Conservation (phyloP, 495 filamentous ascomycete species). For the Geoglossum glabrum region DNA sequence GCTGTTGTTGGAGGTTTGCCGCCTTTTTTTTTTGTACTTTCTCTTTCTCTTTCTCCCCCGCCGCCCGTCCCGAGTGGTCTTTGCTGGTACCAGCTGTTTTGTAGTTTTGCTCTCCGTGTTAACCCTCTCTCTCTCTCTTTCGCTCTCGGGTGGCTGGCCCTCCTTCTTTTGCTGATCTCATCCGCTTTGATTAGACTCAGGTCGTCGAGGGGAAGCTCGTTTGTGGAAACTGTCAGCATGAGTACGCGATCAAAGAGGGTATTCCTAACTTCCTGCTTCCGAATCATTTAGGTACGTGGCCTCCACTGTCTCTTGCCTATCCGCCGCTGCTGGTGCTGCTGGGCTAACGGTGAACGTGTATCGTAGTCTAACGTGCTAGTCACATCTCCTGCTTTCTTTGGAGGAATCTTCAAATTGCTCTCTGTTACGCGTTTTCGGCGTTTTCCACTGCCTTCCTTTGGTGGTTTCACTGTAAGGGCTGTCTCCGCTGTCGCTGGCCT, state of each 20-base stretch:
- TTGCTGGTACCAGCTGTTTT: too few relatives aligned
- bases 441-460: background rate
- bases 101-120: too few relatives aligned
- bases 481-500: too few relatives aligned
- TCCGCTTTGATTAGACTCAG: slow-evolving; percentile 33
- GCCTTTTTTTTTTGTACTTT: background rate
- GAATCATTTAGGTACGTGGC: slow-evolving; percentile 58
- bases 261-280: slow-evolving; percentile 93
- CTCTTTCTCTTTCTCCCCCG: background rate
- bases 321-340: background rate
- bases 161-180: background rate
- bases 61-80: background rate
- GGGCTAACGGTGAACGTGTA: background rate
- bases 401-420: background rate
- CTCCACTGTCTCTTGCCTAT: background rate
- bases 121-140: too few relatives aligned
- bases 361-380: background rate
- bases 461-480: background rate
- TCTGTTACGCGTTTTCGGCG: background rate
- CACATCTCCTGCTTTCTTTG: background rate
- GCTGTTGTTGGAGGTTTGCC: slow-evolving; percentile 49
- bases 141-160: background rate
- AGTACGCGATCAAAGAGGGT: slow-evolving; percentile 82
- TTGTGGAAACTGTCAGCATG: slow-evolving; percentile 79
- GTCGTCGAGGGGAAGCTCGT: slow-evolving; percentile 71